Conservation (phyloP, 345 rosid species). For the Salix arbutifolia region DNA sequence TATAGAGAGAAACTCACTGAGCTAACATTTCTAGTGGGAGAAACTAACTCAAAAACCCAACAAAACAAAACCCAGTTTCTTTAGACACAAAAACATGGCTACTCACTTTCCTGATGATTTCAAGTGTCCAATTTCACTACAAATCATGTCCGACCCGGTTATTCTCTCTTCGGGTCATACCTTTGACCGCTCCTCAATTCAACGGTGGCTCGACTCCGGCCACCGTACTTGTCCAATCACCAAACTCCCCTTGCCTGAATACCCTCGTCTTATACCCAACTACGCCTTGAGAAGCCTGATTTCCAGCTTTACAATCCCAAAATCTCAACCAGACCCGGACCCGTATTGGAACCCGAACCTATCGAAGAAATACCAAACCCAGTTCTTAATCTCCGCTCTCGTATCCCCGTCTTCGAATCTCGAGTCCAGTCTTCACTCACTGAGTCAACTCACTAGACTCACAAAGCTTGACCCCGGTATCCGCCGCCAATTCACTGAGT, state of each 20-base stretch:
- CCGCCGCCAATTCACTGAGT: slow-evolving; percentile 71
- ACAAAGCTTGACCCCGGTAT: slow-evolving; percentile 65
- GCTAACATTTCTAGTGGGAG: slow-evolving; percentile 2
- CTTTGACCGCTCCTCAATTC: slow-evolving; percentile 88
- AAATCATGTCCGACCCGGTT: slow-evolving; percentile 97
- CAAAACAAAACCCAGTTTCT: neutral
- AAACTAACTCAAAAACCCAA: too few species aligned
- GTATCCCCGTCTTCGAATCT: slow-evolving; percentile 45
- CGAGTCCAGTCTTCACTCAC: slow-evolving; percentile 51
- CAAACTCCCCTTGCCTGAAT: slow-evolving; percentile 68
- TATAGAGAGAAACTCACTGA: neutral
- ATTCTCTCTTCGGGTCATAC: slow-evolving; percentile 93
- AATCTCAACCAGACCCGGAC: slow-evolving; percentile 17
- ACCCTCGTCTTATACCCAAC: slow-evolving; percentile 77
- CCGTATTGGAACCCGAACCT: neutral
- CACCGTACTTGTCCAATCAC: slow-evolving; percentile 86
- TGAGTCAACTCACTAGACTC: slow-evolving; percentile 49
- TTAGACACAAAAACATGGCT: slow-evolving; percentile 36
- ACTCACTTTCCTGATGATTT: slow-evolving; percentile 75
- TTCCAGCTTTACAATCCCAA: slow-evolving; percentile 50
- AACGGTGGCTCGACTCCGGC: slow-evolving; percentile 88
- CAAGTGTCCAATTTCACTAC: slow-evolving; percentile 92
- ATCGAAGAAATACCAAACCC: slow-evolving; percentile 19
- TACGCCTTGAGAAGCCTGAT: slow-evolving; percentile 81
- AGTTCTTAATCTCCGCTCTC: slow-evolving; percentile 50